Evolutionary conservation across 1,139 yeast genomes (phyloP).

Genomic region (Magnusiomyces magnusii): DNA sequence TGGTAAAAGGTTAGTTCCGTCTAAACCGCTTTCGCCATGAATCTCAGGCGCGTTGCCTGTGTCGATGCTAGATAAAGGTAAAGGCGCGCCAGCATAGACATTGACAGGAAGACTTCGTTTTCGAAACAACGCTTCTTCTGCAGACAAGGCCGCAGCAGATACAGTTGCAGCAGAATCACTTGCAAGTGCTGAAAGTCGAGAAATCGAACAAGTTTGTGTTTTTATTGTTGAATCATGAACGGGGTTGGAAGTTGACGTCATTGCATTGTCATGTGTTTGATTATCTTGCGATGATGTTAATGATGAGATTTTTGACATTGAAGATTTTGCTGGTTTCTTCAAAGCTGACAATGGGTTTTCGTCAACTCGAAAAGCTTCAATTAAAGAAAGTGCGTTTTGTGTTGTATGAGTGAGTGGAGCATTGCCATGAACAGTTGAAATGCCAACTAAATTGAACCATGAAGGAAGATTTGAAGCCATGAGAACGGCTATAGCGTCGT

Average conservation of each 20-base stretch:
- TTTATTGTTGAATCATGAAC: conserved; percentile 24
- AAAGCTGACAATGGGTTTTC: background rate
- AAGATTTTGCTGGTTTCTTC: conserved; percentile 47
- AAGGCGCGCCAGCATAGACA: conserved; percentile 58
- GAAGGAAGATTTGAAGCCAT: conserved; percentile 51
- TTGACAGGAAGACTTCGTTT: conserved; percentile 36
- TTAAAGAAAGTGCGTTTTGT: conserved; percentile 56
- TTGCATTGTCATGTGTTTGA: too few relatives aligned
- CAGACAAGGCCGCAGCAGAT: background rate
- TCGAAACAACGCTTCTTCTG: background rate
- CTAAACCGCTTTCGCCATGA: conserved; percentile 70
- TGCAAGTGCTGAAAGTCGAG: background rate
- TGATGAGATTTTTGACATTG: conserved; percentile 32
- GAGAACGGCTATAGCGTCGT: conserved; percentile 73
- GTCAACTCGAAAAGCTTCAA: conserved; percentile 46
- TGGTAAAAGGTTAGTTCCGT: conserved; percentile 59
- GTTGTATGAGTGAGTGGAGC: conserved; percentile 63
- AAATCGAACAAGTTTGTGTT: background rate
- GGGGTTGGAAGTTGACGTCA: conserved; percentile 42
- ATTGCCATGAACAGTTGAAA: conserved; percentile 80
- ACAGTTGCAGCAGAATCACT: background rate
- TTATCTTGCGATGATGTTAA: too few relatives aligned
- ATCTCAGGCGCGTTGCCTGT: conserved; percentile 52
- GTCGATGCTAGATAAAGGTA: conserved; percentile 44
- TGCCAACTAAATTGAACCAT: conserved; percentile 54